Base-by-base conservation (phyloP, 495 filamentous ascomycete genomes). In the Penicillium cataractarum region DNA sequence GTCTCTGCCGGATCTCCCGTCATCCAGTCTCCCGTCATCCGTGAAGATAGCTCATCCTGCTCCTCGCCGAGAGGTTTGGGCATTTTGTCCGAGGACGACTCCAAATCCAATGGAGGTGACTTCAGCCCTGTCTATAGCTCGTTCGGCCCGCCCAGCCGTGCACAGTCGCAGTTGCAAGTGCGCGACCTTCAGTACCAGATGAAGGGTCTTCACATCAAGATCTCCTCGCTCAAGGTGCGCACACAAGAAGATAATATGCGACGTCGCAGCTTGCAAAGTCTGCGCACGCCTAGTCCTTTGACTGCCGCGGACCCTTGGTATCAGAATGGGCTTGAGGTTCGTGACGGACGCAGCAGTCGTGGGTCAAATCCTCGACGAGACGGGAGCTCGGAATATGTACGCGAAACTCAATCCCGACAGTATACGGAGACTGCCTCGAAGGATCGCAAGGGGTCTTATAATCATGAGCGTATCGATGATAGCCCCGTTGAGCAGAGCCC, bases 181-280 rank as follows among this genome's bases (percentile, higher is more conserved):
- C 85, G 90, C 26, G 90, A 92, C 69, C 80, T 98, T 17, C 90
- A 91, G 55, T 90, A 93, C 64, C 93, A 99, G 77, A 95, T 98
- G 90, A 89, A 93, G 65, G 93, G 93, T 64, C 79, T 99, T 26
- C 92, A 94, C 67, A 95, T 94, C 54, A 91, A 92, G 65, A 91
- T 99, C 22, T 96, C 93, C 4, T 89, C 82, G 12, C 76, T 99
- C 33, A 87, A 93, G 61, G 86, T 93, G 65, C 90, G 93, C 71
- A 89, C 90, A 6, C 86, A 90, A 52, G 90, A 90, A 62, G 95
- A 97, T 66, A 91, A 84, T 62, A 74, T 97, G 63, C 89, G 90
- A 63, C 84, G 95, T 46, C 86, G 90, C 52, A 97, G 94, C 71
- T 70, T 96, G 55, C 92, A 94, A 65, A 94, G 86, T 74, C 76